Evolutionary conservation across 164 flowering plant species (phyloP), one percentile per base, ranked within the genome.

Genomic region (Macadamia tetraphylla): DNA sequence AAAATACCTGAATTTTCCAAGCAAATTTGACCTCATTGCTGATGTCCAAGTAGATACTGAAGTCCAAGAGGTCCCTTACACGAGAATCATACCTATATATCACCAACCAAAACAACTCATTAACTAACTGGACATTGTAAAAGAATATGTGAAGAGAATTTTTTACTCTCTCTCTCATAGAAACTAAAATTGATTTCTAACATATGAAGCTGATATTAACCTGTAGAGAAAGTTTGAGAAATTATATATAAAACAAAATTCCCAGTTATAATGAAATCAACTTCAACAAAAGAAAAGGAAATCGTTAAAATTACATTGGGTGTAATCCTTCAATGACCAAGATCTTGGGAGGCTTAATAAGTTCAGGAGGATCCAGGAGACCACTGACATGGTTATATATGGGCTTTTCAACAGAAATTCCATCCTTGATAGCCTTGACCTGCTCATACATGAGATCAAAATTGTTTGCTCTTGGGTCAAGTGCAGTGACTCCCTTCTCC

Each of bases 1-100:
- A 10, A 46, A 43, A 71, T 75, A 87, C 98, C 98, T 94, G 97
- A 80, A 94, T 94, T 77, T 94, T 94, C 97, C 97, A 92, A 42
- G 97, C 97, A 67, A 94, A 94, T 71, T 94, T 94, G 68, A 94
- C 98, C 74, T 94, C 97, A 69, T 92, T 87, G 84, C 98, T 94
- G 67, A 94, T 94, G 74, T 94, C 98, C 79, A 94, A 81, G 84
- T 94, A 94, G 79, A 94, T 92, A 66, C 99, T 91, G 89, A 94
- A 94, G 87, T 94, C 99, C 79, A 94, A 82, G 17, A 92, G 87
- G 9, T 90, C 97, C 67, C 98, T 86, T 17, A 94, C 98, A 7
- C 98, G 87, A 4, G 72, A 17, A 71, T 94, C 98, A 62, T 46
- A 94, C 98, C 97, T 94, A 58, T 53, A 29, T 70, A 30, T 48